These are phyloP conservation scores for Diaporthe humulicola DNA, from an alignment of 2,329 filamentous ascomycete genomes.

Conservation along the genomic window DNA sequence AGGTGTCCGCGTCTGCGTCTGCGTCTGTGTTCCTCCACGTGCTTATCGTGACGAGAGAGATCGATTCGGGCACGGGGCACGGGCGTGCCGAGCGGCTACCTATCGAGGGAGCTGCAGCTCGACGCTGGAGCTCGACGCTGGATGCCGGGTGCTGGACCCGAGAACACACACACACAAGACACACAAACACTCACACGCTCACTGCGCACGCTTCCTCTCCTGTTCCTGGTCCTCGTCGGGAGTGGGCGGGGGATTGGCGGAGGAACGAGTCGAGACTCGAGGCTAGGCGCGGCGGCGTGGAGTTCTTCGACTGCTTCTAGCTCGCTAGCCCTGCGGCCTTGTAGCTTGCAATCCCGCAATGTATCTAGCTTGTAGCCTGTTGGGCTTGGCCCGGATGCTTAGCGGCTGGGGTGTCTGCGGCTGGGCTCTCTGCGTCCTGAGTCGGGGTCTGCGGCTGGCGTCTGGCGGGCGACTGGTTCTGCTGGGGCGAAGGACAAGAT, in stretches of 20 bases:
- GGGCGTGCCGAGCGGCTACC: background rate
- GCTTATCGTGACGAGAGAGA: slow-evolving; percentile 20
- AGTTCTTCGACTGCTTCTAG: slow-evolving; percentile 23
- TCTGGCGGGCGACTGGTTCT: slow-evolving; percentile 12
- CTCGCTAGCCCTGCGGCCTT: background rate
- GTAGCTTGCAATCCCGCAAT: background rate
- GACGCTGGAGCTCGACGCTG: background rate
- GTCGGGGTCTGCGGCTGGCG: background rate
- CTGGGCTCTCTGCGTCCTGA: background rate
- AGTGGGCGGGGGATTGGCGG: slow-evolving; percentile 10
- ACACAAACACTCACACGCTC: too few species aligned
- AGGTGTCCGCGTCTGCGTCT: background rate
- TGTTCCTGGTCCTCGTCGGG: slow-evolving; percentile 17
- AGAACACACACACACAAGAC: background rate
- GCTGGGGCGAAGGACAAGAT: background rate
- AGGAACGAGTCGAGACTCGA: slow-evolving; percentile 27
- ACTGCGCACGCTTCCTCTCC: background rate
- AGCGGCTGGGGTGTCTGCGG: slow-evolving; percentile 6
- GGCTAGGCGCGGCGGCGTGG: slow-evolving; percentile 20
- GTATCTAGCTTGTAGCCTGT: background rate
- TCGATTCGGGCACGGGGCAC: slow-evolving; percentile 11
- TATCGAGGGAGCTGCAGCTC: background rate
- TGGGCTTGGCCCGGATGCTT: slow-evolving; percentile 4
- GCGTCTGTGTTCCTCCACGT: slow-evolving; percentile 28
- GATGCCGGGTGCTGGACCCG: background rate